phyloP scores from a whole-genome alignment of 352 stramenopile species.

The Globisporangium takayamanum region DNA sequence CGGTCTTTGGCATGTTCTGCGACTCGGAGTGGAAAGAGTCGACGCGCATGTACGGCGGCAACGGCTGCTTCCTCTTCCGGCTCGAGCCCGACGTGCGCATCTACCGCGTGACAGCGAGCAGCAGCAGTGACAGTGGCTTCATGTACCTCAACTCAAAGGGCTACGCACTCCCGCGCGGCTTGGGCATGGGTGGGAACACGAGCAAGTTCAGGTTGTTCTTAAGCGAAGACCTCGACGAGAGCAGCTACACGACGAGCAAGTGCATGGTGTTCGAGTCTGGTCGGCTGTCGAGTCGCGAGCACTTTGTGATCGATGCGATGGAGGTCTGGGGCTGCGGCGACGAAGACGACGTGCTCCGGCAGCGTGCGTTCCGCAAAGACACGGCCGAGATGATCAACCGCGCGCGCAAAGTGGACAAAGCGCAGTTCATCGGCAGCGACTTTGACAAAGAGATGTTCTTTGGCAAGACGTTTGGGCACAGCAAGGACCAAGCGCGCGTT shows the following conservation, averaged over 20 bases:
- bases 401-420: constrained; percentile 82
- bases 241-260: constrained; percentile 73
- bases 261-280: constrained; percentile 68
- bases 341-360: constrained; percentile 37
- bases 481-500: constrained; percentile 51
- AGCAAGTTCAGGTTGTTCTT: constrained; percentile 74
- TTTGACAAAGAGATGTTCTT: constrained; percentile 85
- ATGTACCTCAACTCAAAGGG: constrained; percentile 89
- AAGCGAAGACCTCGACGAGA: constrained; percentile 80
- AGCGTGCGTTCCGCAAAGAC: constrained; percentile 68
- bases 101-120: constrained; percentile 43
- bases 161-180: constrained; percentile 56
- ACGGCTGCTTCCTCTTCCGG: constrained; percentile 77
- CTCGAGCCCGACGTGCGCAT: constrained; percentile 53
- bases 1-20: constrained; percentile 83
- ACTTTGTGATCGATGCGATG: constrained; percentile 60
- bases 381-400: constrained; percentile 79
- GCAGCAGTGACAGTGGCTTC: constrained; percentile 46
- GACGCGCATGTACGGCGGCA: constrained; percentile 73
- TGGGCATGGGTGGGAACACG: constrained; percentile 73
- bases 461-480: constrained; percentile 72
- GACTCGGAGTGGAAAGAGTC: constrained; percentile 84
- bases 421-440: constrained; percentile 72
- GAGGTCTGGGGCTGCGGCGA: constrained; percentile 80
- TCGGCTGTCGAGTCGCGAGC: constrained; percentile 42